A percentile compares a stretch with the other conserved stretches of the same genome.
These are phyloP conservation scores for Populus trichocarpa DNA, from an alignment of 441 rosid genomes.

Conservation along the genomic window DNA sequence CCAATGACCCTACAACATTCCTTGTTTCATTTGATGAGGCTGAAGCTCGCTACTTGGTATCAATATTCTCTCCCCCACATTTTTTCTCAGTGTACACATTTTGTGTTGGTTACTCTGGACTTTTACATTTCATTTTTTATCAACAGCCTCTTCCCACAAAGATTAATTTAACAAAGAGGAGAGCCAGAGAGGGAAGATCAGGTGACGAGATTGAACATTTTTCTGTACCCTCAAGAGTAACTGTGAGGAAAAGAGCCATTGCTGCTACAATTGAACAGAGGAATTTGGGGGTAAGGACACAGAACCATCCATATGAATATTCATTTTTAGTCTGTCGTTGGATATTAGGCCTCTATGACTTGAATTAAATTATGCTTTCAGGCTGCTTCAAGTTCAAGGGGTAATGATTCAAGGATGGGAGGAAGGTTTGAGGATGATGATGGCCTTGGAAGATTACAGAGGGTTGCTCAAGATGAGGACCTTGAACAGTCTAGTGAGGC, in stretches of 20 bases:
- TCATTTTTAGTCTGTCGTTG: background rate
- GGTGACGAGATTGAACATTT: constrained; percentile 84
- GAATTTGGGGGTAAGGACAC: constrained; percentile 60
- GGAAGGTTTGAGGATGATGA: constrained; percentile 43
- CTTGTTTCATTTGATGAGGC: constrained; percentile 76
- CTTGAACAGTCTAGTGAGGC: constrained; percentile 51
- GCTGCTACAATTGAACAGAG: constrained; percentile 63
- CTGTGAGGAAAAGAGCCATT: constrained; percentile 58
- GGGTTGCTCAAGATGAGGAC: constrained; percentile 17
- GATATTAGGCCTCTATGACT: background rate
- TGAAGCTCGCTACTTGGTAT: constrained; percentile 82
- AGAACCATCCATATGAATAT: background rate
- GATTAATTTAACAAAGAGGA: constrained; percentile 73
- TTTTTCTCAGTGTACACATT: background rate
- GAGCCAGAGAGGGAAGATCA: constrained; percentile 82
- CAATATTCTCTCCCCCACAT: background rate
- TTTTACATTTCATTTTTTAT: background rate
- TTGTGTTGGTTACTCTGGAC: constrained; percentile 10
- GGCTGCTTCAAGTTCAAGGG: constrained; percentile 51
- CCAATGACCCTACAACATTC: constrained; percentile 68
- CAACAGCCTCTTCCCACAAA: constrained; percentile 86
- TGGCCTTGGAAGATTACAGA: constrained; percentile 43
- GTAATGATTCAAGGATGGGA: constrained; percentile 47
- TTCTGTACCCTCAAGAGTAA: constrained; percentile 72
- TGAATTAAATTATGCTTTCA: constrained; percentile 29